Evolutionary conservation across 1,139 yeast genomes (phyloP), one percentile per base, ranked within the genome.

Genomic region (Candida sanyaensis): DNA sequence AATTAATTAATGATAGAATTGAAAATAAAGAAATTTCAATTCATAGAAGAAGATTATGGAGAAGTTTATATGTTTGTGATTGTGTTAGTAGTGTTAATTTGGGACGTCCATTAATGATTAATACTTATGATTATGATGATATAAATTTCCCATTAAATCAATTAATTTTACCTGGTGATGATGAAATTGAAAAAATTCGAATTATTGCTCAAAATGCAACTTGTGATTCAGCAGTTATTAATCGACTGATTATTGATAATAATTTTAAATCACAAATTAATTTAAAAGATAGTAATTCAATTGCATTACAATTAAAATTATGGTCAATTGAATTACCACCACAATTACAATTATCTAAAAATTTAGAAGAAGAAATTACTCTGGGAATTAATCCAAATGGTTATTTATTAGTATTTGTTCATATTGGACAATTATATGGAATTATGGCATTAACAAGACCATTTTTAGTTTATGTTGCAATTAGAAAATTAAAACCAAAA

Each of bases 401-500:
- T 41, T 64, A 57, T 42, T 51, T 61, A 34, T 53, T 65, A 3
- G 58, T 72, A 21, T 60, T 70, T 11, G 59, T 73, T 3, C 78
- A 76, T 55, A 58, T 73, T 26, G 63, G 67, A 6, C 73, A 75
- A 50, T 58, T 77, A 28, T 66, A 68, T 55, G 73, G 77, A 2
- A 69, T 77, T 13, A 65, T 75, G 50, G 56, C 77, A 13, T 59
- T 78, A 12, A 65, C 79, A 21, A 63, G 80, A 31, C 81, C 83
- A 9, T 75, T 77, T 49, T 72, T 75, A 57, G 68, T 74, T 51
- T 70, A 51, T 43, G 55, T 50, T 11, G 49, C 50, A 7, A 48
- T 48, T 3, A 33, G 54, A 11, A 53, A 49, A 33, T 42, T 54
- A 8, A 45, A 52, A 37, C 53, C 53, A 9, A 47, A 45, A 34